Conservation (phyloP, 805 yeast species). For the Suhomyces sp. region DNA sequence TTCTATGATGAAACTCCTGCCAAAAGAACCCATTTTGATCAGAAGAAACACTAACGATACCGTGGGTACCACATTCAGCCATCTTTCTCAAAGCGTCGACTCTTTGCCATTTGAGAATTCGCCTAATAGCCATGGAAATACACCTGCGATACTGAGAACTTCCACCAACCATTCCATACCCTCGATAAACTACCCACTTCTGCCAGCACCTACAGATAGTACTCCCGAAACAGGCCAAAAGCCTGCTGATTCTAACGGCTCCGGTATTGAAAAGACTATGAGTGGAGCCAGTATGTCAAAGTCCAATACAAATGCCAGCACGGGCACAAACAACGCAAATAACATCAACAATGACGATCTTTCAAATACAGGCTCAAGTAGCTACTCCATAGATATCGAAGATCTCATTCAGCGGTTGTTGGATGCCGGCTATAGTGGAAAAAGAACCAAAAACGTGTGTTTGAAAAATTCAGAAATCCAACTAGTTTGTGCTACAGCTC, state of each 20-base stretch:
- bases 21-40: slow-evolving; percentile 70
- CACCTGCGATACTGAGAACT: slow-evolving; percentile 16
- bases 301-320: background rate
- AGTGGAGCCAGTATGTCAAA: background rate
- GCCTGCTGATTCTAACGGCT: slow-evolving; percentile 19
- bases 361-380: background rate
- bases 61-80: slow-evolving; percentile 4
- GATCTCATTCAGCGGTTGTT: slow-evolving; percentile 85
- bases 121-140: slow-evolving; percentile 14
- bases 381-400: slow-evolving; percentile 56
- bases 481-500: slow-evolving; percentile 77
- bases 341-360: background rate
- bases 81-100: slow-evolving; percentile 10
- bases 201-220: slow-evolving; percentile 16
- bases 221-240: slow-evolving; percentile 1
- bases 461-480: slow-evolving; percentile 88
- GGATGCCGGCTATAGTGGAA: slow-evolving; percentile 96
- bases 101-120: slow-evolving; percentile 8
- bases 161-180: slow-evolving; percentile 23
- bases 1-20: slow-evolving; percentile 66
- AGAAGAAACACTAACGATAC: slow-evolving; percentile 47
- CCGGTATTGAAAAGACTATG: background rate
- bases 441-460: slow-evolving; percentile 85
- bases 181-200: slow-evolving; percentile 16
- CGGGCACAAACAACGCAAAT: background rate